Conservation (phyloP, 805 yeast genomes). For the Candida glaebosa region DNA sequence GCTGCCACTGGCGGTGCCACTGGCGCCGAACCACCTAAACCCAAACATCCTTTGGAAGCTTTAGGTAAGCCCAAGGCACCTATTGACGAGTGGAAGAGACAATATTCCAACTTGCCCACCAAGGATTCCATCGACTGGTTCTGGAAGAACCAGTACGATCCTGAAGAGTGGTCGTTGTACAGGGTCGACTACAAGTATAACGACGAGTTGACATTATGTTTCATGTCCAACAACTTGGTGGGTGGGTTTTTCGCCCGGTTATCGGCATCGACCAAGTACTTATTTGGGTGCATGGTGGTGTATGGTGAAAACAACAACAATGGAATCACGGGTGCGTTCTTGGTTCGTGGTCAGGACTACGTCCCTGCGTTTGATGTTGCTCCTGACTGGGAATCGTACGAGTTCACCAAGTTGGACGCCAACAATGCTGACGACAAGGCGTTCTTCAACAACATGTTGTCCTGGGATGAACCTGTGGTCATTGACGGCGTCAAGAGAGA, state of each 20-base stretch:
- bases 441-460: conserved; percentile 88
- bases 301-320: conserved; percentile 98
- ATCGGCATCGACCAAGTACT: conserved; percentile 84
- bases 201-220: conserved; percentile 93
- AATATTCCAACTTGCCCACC: conserved; percentile 95
- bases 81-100: conserved; percentile 94
- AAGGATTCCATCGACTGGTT: conserved; percentile 97
- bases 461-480: conserved; percentile 94
- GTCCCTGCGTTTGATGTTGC: conserved; percentile 96
- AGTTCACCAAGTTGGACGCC: conserved; percentile 78
- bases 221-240: conserved; percentile 96
- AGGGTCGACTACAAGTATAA: conserved; percentile 96
- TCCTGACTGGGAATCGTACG: conserved; percentile 98
- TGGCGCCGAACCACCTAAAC: conserved; percentile 63
- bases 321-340: conserved; percentile 93
- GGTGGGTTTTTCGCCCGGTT: conserved; percentile 99
- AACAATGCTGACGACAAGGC: conserved; percentile 72
- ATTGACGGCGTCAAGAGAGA: conserved; percentile 78
- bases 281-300: conserved; percentile 92
- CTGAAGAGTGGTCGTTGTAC: conserved; percentile 92
- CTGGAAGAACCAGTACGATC: conserved; percentile 88
- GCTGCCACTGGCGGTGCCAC: conserved; percentile 32
- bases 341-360: conserved; percentile 91
- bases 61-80: conserved; percentile 70
- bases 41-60: conserved; percentile 87